Evolutionary conservation across 2,329 filamentous ascomycete species (phyloP).

Genomic region (Penicillium sp.): DNA sequence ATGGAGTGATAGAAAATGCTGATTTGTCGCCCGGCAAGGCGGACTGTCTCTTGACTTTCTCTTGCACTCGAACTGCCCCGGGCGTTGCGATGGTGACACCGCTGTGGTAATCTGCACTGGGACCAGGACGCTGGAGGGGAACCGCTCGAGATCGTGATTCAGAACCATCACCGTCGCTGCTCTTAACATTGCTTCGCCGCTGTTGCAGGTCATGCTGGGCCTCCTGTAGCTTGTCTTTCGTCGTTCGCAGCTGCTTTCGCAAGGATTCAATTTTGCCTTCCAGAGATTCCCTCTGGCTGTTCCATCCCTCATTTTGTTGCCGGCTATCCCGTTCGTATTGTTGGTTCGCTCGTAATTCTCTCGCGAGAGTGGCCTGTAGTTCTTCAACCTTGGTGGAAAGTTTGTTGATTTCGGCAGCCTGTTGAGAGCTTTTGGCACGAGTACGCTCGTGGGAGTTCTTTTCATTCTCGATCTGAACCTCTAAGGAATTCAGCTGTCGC

Average conservation of each 20-base stretch:
- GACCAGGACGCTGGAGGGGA: conserved; percentile 27
- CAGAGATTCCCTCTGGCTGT: conserved; percentile 61
- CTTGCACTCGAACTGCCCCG: conserved; percentile 48
- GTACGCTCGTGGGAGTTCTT: conserved; percentile 65
- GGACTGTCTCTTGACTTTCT: conserved; percentile 58
- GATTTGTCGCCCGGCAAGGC: conserved; percentile 78
- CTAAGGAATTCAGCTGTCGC: conserved; percentile 70
- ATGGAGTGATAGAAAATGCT: conserved; percentile 88
- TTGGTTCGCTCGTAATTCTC: conserved; percentile 51
- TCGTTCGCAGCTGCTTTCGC: conserved; percentile 65
- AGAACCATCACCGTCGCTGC: conserved; percentile 24
- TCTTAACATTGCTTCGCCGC: conserved; percentile 37
- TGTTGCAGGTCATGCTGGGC: conserved; percentile 52
- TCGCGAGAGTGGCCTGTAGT: conserved; percentile 50
- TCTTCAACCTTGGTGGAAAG: conserved; percentile 46
- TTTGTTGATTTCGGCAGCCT: conserved; percentile 40
- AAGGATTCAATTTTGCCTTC: conserved; percentile 69
- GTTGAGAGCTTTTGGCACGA: conserved; percentile 38
- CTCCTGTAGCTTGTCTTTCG: conserved; percentile 71
- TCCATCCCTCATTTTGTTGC: conserved; percentile 59
- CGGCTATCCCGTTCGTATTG: conserved; percentile 51
- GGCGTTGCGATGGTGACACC: conserved; percentile 53
- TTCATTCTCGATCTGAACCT: conserved; percentile 80
- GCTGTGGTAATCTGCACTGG: conserved; percentile 36
- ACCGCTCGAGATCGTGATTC: conserved; percentile 44